Percentiles rank a stretch among this genome's conserved stretches.
These are phyloP conservation scores for Cicer bijugum DNA, from an alignment of 306 rosid species.

Conservation along the genomic window DNA sequence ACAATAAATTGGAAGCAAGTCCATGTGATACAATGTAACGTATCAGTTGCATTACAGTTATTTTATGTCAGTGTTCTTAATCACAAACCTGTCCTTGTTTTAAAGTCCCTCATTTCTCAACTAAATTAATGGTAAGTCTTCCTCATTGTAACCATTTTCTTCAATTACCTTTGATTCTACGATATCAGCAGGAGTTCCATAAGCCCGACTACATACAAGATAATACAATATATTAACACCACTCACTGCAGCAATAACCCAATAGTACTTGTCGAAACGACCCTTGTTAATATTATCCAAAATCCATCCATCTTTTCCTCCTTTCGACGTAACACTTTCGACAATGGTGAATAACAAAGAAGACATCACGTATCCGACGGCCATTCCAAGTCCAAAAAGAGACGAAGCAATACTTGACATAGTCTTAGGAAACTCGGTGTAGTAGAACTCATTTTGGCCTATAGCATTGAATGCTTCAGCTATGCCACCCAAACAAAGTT, in stretches of 20 bases:
- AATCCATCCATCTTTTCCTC: slow-evolving; percentile 27
- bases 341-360: background rate
- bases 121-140: slow-evolving; percentile 13
- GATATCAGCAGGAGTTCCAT: slow-evolving; percentile 24
- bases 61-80: background rate
- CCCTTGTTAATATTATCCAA: slow-evolving; percentile 34
- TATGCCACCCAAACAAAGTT: slow-evolving; percentile 26
- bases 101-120: background rate
- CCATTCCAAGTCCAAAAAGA: slow-evolving; percentile 31
- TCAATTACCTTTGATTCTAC: slow-evolving; percentile 17
- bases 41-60: background rate
- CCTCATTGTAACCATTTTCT: slow-evolving; percentile 14
- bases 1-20: no score
- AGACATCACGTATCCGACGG: background rate
- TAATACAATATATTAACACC: slow-evolving; percentile 28
- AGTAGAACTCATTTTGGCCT: slow-evolving; percentile 38
- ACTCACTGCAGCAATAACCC: slow-evolving; percentile 23
- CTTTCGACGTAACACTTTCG: slow-evolving; percentile 4
- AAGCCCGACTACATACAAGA: slow-evolving; percentile 28
- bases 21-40: background rate
- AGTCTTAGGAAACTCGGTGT: slow-evolving; percentile 29
- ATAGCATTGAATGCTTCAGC: slow-evolving; percentile 28
- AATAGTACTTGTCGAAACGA: slow-evolving; percentile 23
- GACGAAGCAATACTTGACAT: slow-evolving; percentile 25
- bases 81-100: background rate